These are phyloP conservation scores for Cucurbita ficifolia DNA, from an alignment of 306 rosid species.

Conservation along the genomic window DNA sequence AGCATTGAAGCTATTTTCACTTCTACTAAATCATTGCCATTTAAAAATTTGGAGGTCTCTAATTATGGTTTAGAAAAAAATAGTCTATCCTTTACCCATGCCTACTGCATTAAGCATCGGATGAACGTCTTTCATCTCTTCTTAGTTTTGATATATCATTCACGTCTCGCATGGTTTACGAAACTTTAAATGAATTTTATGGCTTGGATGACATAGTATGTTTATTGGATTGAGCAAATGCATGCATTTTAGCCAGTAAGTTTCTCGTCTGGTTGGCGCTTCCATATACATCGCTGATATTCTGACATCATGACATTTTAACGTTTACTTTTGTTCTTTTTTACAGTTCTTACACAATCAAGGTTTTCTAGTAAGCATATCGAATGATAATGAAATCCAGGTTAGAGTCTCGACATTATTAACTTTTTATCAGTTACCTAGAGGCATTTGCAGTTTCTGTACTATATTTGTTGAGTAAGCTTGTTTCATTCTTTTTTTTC, in stretches of 20 bases:
- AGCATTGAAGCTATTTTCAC: conserved; percentile 59
- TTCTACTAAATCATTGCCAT: conserved; percentile 45
- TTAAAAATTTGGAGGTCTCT: conserved; percentile 66
- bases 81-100: neutral
- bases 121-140: neutral
- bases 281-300: neutral
- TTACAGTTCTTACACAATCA: conserved; percentile 78
- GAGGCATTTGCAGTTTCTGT: neutral
- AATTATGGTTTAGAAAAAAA: conserved; percentile 3
- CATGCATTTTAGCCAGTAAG: neutral
- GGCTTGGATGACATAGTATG: neutral
- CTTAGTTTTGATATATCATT: neutral
- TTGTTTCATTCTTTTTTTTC: conserved; percentile 4
- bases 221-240: neutral
- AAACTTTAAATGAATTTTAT: neutral
- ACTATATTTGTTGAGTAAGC: neutral
- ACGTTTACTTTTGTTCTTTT: neutral
- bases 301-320: conserved; percentile 3
- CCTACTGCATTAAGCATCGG: neutral
- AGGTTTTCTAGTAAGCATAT: conserved; percentile 67
- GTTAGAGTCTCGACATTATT: conserved; percentile 17
- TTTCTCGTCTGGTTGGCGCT: neutral
- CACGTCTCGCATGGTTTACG: neutral
- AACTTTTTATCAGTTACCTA: neutral
- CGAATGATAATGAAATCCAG: conserved; percentile 73